phyloP scores from a whole-genome alignment of 2,329 filamentous ascomycete genomes.

The Stagonosporopsis cucurbitacearum region DNA sequence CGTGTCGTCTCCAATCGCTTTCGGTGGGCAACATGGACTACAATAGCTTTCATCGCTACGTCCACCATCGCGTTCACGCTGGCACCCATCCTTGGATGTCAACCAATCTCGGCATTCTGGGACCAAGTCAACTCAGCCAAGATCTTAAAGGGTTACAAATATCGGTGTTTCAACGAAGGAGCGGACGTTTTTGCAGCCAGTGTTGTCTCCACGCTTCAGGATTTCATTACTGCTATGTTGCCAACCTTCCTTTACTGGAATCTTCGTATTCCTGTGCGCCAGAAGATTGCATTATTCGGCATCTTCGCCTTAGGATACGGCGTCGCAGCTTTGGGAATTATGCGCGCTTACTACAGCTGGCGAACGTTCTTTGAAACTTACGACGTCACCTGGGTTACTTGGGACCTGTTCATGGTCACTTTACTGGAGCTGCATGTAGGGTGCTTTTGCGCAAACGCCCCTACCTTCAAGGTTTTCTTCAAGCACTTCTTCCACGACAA shows the following conservation, averaged over 20 bases:
- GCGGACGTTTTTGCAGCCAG: slow-evolving; percentile 38
- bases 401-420: slow-evolving; percentile 27
- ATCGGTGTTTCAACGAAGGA: slow-evolving; percentile 42
- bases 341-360: slow-evolving; percentile 40
- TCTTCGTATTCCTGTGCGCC: slow-evolving; percentile 35
- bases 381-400: slow-evolving; percentile 38
- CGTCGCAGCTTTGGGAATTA: slow-evolving; percentile 29
- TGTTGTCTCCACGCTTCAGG: slow-evolving; percentile 38
- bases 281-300: slow-evolving; percentile 40
- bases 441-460: slow-evolving; percentile 41
- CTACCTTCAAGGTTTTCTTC: slow-evolving; percentile 44
- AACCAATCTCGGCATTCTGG: slow-evolving; percentile 43
- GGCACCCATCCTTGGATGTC: slow-evolving; percentile 38
- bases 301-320: slow-evolving; percentile 44
- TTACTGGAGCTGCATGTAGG: slow-evolving; percentile 41
- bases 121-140: slow-evolving; percentile 33
- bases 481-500: slow-evolving; percentile 37
- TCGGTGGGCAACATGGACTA: slow-evolving; percentile 34
- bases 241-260: slow-evolving; percentile 45
- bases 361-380: slow-evolving; percentile 38
- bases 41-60: slow-evolving; percentile 35
- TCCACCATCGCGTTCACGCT: slow-evolving; percentile 38
- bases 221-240: slow-evolving; percentile 40
- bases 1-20: slow-evolving; percentile 36
- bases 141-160: slow-evolving; percentile 31